phyloP scores from a whole-genome alignment of 169 alveolate genomes.

The Plasmodium gallinaceum region DNA sequence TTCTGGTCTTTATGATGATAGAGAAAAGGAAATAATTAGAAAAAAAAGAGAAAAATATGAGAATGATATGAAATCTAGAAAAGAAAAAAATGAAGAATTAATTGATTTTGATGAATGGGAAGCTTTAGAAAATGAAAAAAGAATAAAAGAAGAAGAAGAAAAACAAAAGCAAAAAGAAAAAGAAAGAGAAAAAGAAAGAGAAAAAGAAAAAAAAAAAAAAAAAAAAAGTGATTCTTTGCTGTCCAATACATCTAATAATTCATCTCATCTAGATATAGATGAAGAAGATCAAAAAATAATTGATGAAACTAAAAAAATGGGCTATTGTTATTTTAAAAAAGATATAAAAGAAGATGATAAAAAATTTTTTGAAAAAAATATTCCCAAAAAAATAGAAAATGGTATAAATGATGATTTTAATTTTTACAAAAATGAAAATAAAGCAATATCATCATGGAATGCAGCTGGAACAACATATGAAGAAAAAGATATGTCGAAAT shows the following conservation, averaged over 20 bases:
- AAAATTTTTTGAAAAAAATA: constrained; percentile 38
- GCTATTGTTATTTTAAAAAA: constrained; percentile 89
- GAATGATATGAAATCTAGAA: constrained; percentile 77
- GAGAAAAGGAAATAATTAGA: constrained; percentile 83
- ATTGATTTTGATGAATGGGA: constrained; percentile 78
- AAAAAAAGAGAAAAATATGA: constrained; percentile 83
- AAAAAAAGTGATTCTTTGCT: constrained; percentile 36
- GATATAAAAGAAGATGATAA: constrained; percentile 77
- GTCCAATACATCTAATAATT: constrained; percentile 58
- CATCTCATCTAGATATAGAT: constrained; percentile 84
- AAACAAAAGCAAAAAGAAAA: constrained; percentile 80
- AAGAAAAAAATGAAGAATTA: constrained; percentile 73
- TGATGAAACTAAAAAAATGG: constrained; percentile 90
- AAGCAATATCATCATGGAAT: constrained; percentile 89
- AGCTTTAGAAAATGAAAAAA: constrained; percentile 83
- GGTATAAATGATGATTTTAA: constrained; percentile 48
- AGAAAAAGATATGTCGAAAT: constrained; percentile 84
- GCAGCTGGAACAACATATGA: constrained; percentile 90
- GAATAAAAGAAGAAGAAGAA: constrained; percentile 79
- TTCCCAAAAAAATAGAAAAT: constrained; percentile 76
- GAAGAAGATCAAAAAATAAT: constrained; percentile 90
- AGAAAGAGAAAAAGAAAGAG: constrained; percentile 75
- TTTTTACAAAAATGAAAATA: constrained; percentile 18
- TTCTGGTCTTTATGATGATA: constrained; percentile 87
- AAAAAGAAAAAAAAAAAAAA: constrained; percentile 73